Base-by-base conservation (phyloP, 345 rosid genomes). In the Turnera subulata region DNA sequence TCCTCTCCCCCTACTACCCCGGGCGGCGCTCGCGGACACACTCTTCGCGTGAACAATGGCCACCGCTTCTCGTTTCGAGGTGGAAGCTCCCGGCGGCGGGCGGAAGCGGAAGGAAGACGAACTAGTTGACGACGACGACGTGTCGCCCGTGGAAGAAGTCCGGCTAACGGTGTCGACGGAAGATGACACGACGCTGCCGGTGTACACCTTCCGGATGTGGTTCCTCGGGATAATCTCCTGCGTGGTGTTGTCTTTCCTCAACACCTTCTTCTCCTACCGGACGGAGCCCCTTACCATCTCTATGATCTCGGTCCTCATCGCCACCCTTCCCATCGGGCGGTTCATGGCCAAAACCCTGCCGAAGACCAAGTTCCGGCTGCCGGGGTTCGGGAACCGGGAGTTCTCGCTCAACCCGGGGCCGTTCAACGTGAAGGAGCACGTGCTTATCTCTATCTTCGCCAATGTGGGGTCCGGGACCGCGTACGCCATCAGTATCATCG, bases 171-270 rank as follows among this genome's bases (percentile, higher is more conserved):
- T 81, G 0, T 59, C 83, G 1, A 81, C 69, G 70, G 57, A 65
- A 44, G 86, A 84, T 50, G 82, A 84, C 66, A 75, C 78, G 19
- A 59, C 79, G 17, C 67, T 84, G 0, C 81, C 89, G 0, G 87
- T 81, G 10, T 84, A 79, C 77, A 84, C 90, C 15, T 84, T 79
- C 58, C 80, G 91, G 2, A 81, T 79, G 87, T 84, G 87, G 83
- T 52, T 73, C 55, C 69, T 84, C 12, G 83, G 91, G 15, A 12
- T 79, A 11, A 0, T 76, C 57, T 81, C 87, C 2, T 84, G 91
- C 46, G 43, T 55, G 13, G 70, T 84, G 13, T 80, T 84, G 56
- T 77, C 91, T 5, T 84, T 84, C 73, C 81, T 84, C 70, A 84
- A 84, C 66, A 76, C 80, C 22, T 81, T 84, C 80, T 84, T 84